phyloP scores from a whole-genome alignment of 208 protist species.

The Phytomonas francai region DNA sequence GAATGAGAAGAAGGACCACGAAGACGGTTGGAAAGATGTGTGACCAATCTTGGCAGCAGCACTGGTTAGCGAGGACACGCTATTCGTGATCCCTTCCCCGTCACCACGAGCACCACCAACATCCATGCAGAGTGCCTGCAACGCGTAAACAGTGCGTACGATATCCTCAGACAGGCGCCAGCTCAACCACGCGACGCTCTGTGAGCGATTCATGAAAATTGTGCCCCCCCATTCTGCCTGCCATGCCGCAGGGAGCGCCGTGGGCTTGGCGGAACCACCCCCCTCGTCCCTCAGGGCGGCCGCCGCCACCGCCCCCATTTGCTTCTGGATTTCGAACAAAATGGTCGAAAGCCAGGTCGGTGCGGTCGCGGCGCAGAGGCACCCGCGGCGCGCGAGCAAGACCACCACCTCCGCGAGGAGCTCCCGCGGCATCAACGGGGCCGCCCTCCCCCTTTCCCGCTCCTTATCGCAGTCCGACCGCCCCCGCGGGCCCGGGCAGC shows the following conservation, averaged over 20 bases:
- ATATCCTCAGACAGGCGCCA: not conserved
- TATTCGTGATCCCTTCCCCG: not conserved
- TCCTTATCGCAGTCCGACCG: not conserved
- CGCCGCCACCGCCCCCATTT: not conserved
- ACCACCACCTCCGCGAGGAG: not conserved
- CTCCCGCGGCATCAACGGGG: not conserved
- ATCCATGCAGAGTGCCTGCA: not conserved
- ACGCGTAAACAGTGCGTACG: not conserved
- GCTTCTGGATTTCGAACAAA: not conserved
- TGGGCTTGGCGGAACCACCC: not conserved
- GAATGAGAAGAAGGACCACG: not conserved
- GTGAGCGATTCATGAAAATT: not conserved
- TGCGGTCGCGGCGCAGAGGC: not conserved
- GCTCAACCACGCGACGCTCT: not conserved
- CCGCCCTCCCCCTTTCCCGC: no score
- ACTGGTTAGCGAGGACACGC: not conserved
- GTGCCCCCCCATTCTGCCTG: not conserved
- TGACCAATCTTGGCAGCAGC: not conserved
- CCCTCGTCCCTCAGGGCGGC: not conserved
- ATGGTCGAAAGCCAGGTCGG: not conserved
- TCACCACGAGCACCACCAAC: not conserved
- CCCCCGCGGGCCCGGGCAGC: no score
- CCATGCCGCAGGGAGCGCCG: not conserved
- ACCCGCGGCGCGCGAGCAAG: not conserved
- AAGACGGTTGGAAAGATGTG: not conserved